Evolutionary conservation across 805 yeast species (phyloP).

Genomic region (Kodamaea leandrae): DNA sequence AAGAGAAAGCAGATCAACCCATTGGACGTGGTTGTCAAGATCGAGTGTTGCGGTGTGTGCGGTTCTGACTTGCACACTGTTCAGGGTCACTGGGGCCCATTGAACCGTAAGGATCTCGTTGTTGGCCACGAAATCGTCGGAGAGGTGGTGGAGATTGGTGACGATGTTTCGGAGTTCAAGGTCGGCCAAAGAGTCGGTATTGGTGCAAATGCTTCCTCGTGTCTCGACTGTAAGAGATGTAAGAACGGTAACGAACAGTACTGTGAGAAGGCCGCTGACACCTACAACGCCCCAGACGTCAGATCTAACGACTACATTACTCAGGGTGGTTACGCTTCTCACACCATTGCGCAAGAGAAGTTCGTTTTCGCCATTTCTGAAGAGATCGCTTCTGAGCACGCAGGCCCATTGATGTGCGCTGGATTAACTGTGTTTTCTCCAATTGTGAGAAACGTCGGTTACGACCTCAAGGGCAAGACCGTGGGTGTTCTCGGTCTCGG

Average conservation of each 20-base stretch:
- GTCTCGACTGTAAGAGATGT: constrained; percentile 37
- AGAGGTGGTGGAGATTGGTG: constrained; percentile 49
- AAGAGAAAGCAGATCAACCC: constrained; percentile 41
- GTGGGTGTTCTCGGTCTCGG: constrained; percentile 58
- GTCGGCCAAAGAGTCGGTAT: constrained; percentile 78
- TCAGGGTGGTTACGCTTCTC: constrained; percentile 71
- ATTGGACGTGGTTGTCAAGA: constrained; percentile 19
- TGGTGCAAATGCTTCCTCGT: constrained; percentile 67
- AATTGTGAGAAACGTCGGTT: constrained; percentile 41
- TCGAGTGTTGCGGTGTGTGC: constrained; percentile 44
- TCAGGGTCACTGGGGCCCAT: constrained; percentile 50
- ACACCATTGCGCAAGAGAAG: constrained; percentile 60
- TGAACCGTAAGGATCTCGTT: constrained; percentile 29
- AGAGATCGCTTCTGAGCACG: constrained; percentile 43
- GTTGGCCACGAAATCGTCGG: constrained; percentile 53
- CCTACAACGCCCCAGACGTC: constrained; percentile 23
- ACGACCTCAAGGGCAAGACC: constrained; percentile 44
- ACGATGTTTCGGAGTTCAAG: constrained; percentile 48
- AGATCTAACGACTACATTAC: constrained; percentile 47
- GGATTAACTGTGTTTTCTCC: constrained; percentile 75
- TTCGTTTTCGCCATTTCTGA: constrained; percentile 64
- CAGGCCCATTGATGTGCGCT: constrained; percentile 76
- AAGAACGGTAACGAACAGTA: constrained; percentile 34
- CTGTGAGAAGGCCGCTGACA: constrained; percentile 23
- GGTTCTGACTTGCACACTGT: constrained; percentile 57